A percentile compares a stretch with the other conserved stretches of the same genome.
Conservation (phyloP, 257 asterid species). For the Eucommia ulmoides region DNA sequence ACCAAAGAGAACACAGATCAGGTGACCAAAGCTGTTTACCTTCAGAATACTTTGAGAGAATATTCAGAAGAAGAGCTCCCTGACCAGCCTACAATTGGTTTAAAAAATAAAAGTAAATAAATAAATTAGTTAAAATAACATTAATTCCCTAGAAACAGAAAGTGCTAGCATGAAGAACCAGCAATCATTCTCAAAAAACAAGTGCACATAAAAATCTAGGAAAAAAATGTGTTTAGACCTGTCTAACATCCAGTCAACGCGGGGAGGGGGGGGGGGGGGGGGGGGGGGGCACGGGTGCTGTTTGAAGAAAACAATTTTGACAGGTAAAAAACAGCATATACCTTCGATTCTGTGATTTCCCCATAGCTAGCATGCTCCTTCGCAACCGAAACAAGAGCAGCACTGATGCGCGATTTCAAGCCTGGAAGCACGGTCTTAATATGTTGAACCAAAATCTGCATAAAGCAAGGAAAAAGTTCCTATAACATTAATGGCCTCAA, state of each 20-base stretch:
- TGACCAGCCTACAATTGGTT: conserved; percentile 70
- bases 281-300: no score
- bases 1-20: no score
- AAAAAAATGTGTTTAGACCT: not conserved
- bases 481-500: not conserved
- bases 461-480: conserved; percentile 5
- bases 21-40: conserved; percentile 43
- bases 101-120: conserved; percentile 5
- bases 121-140: not conserved
- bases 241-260: not conserved
- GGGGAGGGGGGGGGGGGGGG: no score
- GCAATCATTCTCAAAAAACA: not conserved
- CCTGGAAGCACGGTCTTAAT: conserved; percentile 85
- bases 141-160: not conserved
- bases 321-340: conserved; percentile 5
- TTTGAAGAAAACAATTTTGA: no score
- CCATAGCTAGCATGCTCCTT: conserved; percentile 97
- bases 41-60: conserved; percentile 83
- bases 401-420: conserved; percentile 68
- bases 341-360: conserved; percentile 90
- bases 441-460: conserved; percentile 81
- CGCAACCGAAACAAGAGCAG: conserved; percentile 64
- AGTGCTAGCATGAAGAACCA: not conserved
- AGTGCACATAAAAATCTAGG: not conserved
- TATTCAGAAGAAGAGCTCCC: conserved; percentile 75